A percentile compares a stretch with the other conserved stretches of the same genome.
Conservation (phyloP, 164 flowering plant genomes). For the Liriodendron chinense region DNA sequence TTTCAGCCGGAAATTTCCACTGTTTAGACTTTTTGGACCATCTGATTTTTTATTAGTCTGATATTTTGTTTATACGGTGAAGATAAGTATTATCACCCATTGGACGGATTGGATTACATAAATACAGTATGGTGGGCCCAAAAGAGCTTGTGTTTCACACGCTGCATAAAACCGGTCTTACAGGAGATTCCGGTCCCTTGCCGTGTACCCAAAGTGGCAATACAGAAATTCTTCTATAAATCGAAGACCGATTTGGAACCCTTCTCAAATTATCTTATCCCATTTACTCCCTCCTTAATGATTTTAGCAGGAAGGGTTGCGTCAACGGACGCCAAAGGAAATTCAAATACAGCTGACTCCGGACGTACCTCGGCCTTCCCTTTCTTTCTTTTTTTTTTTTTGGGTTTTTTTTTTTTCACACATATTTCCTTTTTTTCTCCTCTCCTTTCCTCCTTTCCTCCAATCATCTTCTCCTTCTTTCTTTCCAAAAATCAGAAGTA, state of each 20-base stretch:
- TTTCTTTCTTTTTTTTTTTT: neutral
- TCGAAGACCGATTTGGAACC: neutral
- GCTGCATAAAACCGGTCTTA: no score
- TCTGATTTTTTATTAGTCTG: no score
- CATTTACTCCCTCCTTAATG: neutral
- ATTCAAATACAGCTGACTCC: slow-evolving; percentile 44
- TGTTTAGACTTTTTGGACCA: no score
- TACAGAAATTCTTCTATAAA: neutral
- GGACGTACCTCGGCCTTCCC: slow-evolving; percentile 6
- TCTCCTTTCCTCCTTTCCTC: slow-evolving; percentile 12
- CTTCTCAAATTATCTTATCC: neutral
- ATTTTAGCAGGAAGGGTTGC: neutral
- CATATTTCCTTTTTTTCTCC: slow-evolving; percentile 15
- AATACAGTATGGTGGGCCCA: no score
- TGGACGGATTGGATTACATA: no score
- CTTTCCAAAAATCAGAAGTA: neutral
- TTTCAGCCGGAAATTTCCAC: no score
- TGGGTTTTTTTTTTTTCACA: neutral
- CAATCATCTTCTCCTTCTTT: neutral
- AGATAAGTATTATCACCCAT: no score
- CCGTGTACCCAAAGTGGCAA: neutral
- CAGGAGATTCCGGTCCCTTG: neutral
- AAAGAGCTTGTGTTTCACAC: no score
- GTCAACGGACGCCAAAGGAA: slow-evolving; percentile 60
- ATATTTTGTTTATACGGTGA: no score